A percentile compares a stretch with the other conserved stretches of the same genome.
Conservation (phyloP, 257 asterid species). For the Nicotiana sylvestris region DNA sequence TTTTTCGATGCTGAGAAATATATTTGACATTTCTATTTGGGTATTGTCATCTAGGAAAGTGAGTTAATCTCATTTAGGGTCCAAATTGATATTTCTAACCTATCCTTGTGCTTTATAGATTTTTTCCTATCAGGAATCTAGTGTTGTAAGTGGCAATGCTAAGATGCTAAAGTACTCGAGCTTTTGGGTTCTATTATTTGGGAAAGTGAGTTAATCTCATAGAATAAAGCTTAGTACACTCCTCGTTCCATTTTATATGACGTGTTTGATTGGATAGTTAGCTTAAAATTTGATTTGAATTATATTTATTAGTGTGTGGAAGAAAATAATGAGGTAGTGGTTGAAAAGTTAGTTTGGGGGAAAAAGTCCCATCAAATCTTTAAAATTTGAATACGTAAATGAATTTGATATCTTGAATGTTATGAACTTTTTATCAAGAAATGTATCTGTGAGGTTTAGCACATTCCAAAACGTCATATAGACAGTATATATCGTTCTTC, state of each 20-base stretch:
- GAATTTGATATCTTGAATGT: background rate
- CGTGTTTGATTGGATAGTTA: background rate
- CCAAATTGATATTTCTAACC: no score
- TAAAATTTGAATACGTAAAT: no score
- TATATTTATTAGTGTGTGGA: no score
- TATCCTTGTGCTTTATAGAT: no score
- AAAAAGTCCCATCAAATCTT: background rate
- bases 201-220: background rate
- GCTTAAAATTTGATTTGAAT: background rate
- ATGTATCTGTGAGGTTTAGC: background rate
- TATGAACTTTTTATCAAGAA: background rate
- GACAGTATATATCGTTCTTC: background rate
- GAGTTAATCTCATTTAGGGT: no score
- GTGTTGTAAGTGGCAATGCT: background rate
- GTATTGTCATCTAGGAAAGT: no score
- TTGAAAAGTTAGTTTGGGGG: background rate
- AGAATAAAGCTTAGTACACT: background rate
- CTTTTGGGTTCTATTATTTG: background rate
- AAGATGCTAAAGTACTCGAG: background rate
- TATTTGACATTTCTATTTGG: no score
- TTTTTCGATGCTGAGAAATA: no score
- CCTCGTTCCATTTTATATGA: no score
- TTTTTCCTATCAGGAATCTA: no score
- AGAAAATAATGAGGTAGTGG: no score
- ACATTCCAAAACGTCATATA: background rate